A percentile compares a stretch with the other conserved stretches of the same genome.
These are phyloP conservation scores for Amanita pallidorosea DNA, from an alignment of 768 basidiomycete genomes.

Conservation along the genomic window DNA sequence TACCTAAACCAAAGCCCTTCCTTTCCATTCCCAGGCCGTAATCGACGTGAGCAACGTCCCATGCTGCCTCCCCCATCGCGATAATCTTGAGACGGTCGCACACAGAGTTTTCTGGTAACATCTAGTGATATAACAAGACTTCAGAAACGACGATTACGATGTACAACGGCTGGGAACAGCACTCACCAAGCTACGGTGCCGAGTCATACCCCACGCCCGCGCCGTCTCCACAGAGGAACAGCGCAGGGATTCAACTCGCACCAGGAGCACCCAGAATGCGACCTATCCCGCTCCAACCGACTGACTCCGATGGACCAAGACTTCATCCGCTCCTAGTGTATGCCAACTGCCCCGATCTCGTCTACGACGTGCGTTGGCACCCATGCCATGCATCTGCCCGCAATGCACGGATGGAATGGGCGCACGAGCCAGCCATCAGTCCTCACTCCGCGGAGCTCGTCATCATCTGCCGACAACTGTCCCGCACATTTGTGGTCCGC, in stretches of 20 bases:
- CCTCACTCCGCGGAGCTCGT: neutral
- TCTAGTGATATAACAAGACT: neutral
- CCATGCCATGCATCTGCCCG: neutral
- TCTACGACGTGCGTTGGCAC: neutral
- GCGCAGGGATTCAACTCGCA: neutral
- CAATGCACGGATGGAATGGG: slow-evolving; percentile 2
- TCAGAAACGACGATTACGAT: neutral
- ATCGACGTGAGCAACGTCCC: neutral
- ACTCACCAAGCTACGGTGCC: neutral
- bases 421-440: neutral
- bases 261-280: neutral
- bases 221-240: neutral
- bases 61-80: neutral
- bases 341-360: neutral
- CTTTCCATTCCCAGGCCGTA: neutral
- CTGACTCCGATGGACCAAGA: neutral
- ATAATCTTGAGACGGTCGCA: neutral
- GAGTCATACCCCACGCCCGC: slow-evolving; percentile 3
- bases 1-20: neutral
- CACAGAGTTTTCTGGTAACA: neutral
- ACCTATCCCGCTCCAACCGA: neutral
- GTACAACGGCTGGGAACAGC: neutral
- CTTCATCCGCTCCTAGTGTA: neutral
- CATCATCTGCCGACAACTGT: neutral
- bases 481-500: neutral